Evolutionary conservation across 2,329 filamentous ascomycete species (phyloP).

Genomic region (Claviceps humidiphila): DNA sequence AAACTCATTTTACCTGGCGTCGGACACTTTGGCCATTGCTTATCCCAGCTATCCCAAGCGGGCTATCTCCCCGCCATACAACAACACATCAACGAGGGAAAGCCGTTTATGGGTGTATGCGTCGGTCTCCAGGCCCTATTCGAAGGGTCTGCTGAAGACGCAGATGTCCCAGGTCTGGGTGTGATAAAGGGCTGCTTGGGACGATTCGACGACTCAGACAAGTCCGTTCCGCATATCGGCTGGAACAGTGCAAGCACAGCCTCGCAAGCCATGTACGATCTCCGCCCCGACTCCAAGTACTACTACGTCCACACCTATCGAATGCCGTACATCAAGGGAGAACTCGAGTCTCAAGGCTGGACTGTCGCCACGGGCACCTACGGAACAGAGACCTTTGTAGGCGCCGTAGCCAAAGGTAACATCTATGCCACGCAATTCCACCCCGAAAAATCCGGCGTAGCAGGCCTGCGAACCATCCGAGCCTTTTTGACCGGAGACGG

Average conservation of each 20-base stretch:
- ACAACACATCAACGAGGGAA: conserved; percentile 75
- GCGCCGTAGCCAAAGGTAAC: conserved; percentile 75
- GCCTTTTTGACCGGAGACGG: conserved; percentile 71
- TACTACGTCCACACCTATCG: conserved; percentile 98
- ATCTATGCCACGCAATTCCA: conserved; percentile 92
- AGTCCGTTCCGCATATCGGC: conserved; percentile 96
- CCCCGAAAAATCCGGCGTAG: conserved; percentile 89
- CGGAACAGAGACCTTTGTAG: conserved; percentile 79
- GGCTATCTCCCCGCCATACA: conserved; percentile 75
- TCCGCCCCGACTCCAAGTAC: conserved; percentile 78
- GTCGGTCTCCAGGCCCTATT: conserved; percentile 90
- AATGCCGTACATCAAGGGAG: conserved; percentile 57
- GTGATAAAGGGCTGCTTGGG: conserved; percentile 58
- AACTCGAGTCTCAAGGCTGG: conserved; percentile 75
- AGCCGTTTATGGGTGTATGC: conserved; percentile 96
- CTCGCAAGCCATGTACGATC: conserved; percentile 53
- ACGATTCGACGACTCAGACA: conserved; percentile 63
- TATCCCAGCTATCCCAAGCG: conserved; percentile 68
- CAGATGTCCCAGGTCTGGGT: conserved; percentile 58
- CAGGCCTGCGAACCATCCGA: conserved; percentile 70
- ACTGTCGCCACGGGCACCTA: conserved; percentile 83
- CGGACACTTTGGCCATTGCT: conserved; percentile 93
- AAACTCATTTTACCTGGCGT: conserved; percentile 93
- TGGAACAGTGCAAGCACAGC: conserved; percentile 81
- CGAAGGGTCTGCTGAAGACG: conserved; percentile 68